phyloP scores from a whole-genome alignment of 139 green algal genomes.

The Picochlorum sp. region DNA sequence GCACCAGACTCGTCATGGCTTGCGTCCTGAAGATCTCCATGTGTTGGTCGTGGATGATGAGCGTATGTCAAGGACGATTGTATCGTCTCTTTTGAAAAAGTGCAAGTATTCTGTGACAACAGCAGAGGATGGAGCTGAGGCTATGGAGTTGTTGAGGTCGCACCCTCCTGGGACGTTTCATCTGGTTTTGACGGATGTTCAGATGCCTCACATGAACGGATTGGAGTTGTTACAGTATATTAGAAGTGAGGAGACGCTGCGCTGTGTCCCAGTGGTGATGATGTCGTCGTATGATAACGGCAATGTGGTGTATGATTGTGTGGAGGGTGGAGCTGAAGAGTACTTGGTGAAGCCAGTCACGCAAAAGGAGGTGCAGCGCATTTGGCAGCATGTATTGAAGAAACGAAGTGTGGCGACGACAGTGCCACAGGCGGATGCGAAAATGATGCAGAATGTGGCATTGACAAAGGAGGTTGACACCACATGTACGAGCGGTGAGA shows the following conservation, averaged over 20 bases:
- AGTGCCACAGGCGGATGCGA: slow-evolving; percentile 10
- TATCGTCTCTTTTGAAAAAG: slow-evolving; percentile 65
- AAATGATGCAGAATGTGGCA: too few relatives aligned
- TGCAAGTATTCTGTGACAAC: slow-evolving; percentile 75
- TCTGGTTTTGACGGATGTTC: slow-evolving; percentile 80
- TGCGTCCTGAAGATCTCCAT: slow-evolving; percentile 37
- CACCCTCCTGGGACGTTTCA: slow-evolving; percentile 59
- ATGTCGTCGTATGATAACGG: slow-evolving; percentile 78
- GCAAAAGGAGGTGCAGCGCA: slow-evolving; percentile 72
- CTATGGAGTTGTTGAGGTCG: slow-evolving; percentile 56
- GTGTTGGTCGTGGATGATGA: slow-evolving; percentile 85
- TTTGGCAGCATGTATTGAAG: slow-evolving; percentile 82
- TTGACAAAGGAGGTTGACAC: not conserved
- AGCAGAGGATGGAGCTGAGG: slow-evolving; percentile 56
- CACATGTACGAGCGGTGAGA: not conserved
- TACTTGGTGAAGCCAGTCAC: slow-evolving; percentile 90
- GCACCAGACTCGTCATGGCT: not conserved
- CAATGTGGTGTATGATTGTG: slow-evolving; percentile 73
- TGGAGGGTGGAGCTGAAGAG: slow-evolving; percentile 76
- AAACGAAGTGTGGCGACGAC: slow-evolving; percentile 22
- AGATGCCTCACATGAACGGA: slow-evolving; percentile 84
- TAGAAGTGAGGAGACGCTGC: slow-evolving; percentile 45
- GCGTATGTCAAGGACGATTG: slow-evolving; percentile 54
- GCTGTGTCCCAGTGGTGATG: slow-evolving; percentile 80
- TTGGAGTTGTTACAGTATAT: slow-evolving; percentile 71